These are phyloP conservation scores for Candida sanyaensis DNA, from an alignment of 1,139 yeast species.

Conservation along the genomic window DNA sequence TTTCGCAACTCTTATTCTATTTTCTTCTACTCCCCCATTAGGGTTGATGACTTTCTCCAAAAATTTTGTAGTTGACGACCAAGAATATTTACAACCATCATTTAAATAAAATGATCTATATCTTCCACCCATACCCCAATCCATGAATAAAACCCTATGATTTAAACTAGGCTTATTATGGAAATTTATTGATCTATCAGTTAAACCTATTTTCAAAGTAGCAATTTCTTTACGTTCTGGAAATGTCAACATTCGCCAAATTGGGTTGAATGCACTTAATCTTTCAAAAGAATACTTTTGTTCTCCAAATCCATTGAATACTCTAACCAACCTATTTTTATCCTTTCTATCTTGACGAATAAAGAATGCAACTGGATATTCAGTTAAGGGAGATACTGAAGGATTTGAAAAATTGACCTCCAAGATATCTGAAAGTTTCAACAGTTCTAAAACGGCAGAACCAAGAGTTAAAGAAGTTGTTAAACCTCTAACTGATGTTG, in stretches of 20 bases:
- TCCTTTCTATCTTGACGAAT: conserved; percentile 53
- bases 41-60: conserved; percentile 56
- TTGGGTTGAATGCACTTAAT: conserved; percentile 47
- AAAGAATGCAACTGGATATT: conserved; percentile 40
- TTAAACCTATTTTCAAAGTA: conserved; percentile 51
- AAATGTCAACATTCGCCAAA: conserved; percentile 50
- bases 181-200: conserved; percentile 49
- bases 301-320: conserved; percentile 44
- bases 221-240: conserved; percentile 53
- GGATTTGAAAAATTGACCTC: conserved; percentile 40
- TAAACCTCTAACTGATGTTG: conserved; percentile 45
- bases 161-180: conserved; percentile 47
- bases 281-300: conserved; percentile 55
- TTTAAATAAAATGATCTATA: conserved; percentile 44
- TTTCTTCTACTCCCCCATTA: conserved; percentile 56
- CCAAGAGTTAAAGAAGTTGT: conserved; percentile 36
- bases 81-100: conserved; percentile 56
- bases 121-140: conserved; percentile 37
- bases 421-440: conserved; percentile 33
- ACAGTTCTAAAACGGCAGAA: conserved; percentile 41
- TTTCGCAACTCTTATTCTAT: conserved; percentile 52
- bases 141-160: conserved; percentile 42
- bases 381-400: conserved; percentile 37
- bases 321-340: conserved; percentile 46
- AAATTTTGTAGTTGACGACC: conserved; percentile 53